Evolutionary conservation across 177 flowering plant genomes (phyloP), one percentile per base, ranked within the genome.

Genomic region (Telopea speciosissima): DNA sequence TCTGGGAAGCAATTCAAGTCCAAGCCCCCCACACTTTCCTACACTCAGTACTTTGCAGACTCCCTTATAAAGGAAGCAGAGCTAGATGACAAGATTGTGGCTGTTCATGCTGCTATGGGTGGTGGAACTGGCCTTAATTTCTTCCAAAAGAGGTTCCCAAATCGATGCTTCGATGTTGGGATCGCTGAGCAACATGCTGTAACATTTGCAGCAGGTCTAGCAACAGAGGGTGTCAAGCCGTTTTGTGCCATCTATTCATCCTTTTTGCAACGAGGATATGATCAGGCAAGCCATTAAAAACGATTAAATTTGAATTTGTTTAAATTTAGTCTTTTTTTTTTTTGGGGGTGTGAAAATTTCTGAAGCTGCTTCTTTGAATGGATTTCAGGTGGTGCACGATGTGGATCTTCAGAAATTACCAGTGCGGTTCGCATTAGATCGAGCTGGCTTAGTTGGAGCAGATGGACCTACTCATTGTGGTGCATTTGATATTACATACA

Each of bases 51-150:
- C 78, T 94, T 94, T 73, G 97, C 96, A 1, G 91, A 94, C 65
- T 79, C 99, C 36, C 81, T 94, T 24, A 82, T 92, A 54, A 81
- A 78, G 77, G 97, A 89, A 84, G 99, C 99, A 13, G 97, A 92
- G 73, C 60, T 25, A 24, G 97, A 94, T 62, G 67, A 78, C 36
- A 88, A 84, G 78, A 86, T 94, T 75, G 94, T 94, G 56, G 97
- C 92, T n/a, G 88, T 94, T 49, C 98, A 94, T 75, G 98, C 98
- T 1, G 97, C 98, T 22, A 94, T 94, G 99, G 99, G 99, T n/a
- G 97, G 99, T 58, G 99, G 99, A 19, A 94, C 99, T 28, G 99
- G 99, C 26, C 91, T 94, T 33, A 90, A 92, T 69, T 83, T 73
- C 75, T 94, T 94, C 79, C 97, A 92, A 74, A 89, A 89, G 67